These are phyloP conservation scores for Salvia splendens DNA, from an alignment of 257 asterid genomes.

Conservation along the genomic window DNA sequence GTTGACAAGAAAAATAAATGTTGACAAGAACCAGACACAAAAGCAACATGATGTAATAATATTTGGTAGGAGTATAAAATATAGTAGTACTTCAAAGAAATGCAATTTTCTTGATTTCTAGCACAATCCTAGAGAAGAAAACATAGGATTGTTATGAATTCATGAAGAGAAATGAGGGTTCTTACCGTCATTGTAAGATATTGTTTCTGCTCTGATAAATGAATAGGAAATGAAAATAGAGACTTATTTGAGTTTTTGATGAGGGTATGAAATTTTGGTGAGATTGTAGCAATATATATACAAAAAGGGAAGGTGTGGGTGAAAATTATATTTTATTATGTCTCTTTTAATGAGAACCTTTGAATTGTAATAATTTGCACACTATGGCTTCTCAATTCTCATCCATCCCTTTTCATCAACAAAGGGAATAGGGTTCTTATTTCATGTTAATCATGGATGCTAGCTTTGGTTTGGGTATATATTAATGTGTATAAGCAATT, in stretches of 20 bases:
- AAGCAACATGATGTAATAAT: too few relatives aligned
- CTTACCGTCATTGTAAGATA: slow-evolving; percentile 38
- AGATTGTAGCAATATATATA: slow-evolving; percentile 37
- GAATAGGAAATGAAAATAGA: not conserved
- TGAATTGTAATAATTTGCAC: slow-evolving; percentile 42
- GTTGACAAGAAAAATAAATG: too few relatives aligned
- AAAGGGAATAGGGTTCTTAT: slow-evolving; percentile 58
- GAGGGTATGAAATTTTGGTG: slow-evolving; percentile 33
- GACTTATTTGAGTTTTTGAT: not conserved
- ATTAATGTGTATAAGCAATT: slow-evolving; percentile 25
- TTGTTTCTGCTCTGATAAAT: slow-evolving; percentile 23
- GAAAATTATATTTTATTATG: slow-evolving; percentile 34
- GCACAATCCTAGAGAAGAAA: not conserved
- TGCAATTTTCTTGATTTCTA: not conserved
- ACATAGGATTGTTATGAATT: not conserved
- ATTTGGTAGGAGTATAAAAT: too few relatives aligned
- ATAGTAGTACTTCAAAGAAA: not conserved
- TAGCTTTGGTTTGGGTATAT: slow-evolving; percentile 15
- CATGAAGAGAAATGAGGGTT: slow-evolving; percentile 12
- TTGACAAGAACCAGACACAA: too few relatives aligned
- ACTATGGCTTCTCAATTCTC: slow-evolving; percentile 57
- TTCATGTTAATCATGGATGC: slow-evolving; percentile 39
- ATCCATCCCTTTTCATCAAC: slow-evolving; percentile 51
- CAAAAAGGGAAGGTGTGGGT: slow-evolving; percentile 9
- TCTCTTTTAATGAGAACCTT: slow-evolving; percentile 58